Evolutionary conservation across 2,329 filamentous ascomycete genomes (phyloP).

Genomic region (Chrysosporium queenslandicum): DNA sequence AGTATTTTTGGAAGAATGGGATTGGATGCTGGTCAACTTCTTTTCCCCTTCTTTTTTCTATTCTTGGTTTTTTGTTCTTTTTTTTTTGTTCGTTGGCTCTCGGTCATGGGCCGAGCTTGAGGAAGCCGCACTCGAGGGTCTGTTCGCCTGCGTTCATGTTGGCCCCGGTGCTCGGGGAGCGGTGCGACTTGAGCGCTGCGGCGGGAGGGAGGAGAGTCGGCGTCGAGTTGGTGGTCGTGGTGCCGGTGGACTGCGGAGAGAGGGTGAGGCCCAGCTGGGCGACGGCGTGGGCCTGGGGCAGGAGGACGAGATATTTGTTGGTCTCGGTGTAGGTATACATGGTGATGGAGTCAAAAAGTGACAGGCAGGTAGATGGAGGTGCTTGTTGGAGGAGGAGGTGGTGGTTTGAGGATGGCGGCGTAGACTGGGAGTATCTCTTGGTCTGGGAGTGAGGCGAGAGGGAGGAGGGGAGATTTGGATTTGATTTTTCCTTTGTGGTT

Average conservation of each 20-base stretch:
- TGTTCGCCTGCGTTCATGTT: conserved; percentile 8
- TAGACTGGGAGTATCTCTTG: background rate
- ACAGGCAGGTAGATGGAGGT: background rate
- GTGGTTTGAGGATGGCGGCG: background rate
- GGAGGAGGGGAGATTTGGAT: no score
- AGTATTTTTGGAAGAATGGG: background rate
- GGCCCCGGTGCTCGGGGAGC: conserved; percentile 15
- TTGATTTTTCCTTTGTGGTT: background rate
- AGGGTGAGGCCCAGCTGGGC: conserved; percentile 7
- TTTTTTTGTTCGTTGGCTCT: background rate
- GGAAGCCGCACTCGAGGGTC: conserved; percentile 13
- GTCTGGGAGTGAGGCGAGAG: no score
- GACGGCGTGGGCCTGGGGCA: conserved; percentile 15
- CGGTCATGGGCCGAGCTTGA: conserved; percentile 16
- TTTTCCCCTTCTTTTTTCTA: background rate
- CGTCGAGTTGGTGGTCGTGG: background rate
- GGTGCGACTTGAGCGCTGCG: conserved; percentile 11
- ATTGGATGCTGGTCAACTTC: conserved; percentile 2
- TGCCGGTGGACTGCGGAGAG: background rate
- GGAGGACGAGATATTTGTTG: conserved; percentile 19
- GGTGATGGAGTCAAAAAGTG: conserved; percentile 4
- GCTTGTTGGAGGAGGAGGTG: background rate
- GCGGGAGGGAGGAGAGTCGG: background rate
- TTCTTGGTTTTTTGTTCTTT: background rate
- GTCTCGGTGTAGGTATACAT: conserved; percentile 18